Evolutionary conservation across 768 basidiomycete species (phyloP).

Genomic region (Rhodosporidiobolus sp.): DNA sequence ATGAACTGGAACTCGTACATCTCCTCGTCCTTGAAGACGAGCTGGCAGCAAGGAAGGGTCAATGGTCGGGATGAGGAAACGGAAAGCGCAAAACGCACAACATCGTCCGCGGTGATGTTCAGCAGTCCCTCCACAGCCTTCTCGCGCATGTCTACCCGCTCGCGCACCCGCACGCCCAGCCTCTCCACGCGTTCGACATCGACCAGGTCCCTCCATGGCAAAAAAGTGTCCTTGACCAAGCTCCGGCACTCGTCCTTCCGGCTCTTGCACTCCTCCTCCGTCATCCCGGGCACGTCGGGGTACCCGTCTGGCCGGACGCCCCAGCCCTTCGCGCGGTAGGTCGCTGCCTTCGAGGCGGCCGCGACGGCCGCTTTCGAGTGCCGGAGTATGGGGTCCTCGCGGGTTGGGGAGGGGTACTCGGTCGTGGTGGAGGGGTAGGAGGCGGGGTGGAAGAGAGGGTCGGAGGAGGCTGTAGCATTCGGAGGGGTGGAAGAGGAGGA

Average conservation of each 20-base stretch:
- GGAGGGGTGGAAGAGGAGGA: background rate
- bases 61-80: no score
- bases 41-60: slow-evolving; percentile 5
- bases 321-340: background rate
- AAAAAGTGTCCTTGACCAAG: slow-evolving; percentile 59
- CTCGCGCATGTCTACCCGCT: slow-evolving; percentile 57
- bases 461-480: background rate
- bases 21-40: slow-evolving; percentile 55
- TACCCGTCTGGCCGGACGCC: slow-evolving; percentile 11
- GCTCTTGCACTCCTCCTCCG: slow-evolving; percentile 29
- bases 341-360: background rate
- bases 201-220: slow-evolving; percentile 68
- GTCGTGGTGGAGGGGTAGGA: background rate
- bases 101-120: slow-evolving; percentile 46
- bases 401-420: background rate
- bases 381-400: background rate
- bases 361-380: background rate
- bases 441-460: background rate
- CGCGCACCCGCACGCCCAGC: slow-evolving; percentile 47
- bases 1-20: slow-evolving; percentile 64
- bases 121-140: slow-evolving; percentile 53
- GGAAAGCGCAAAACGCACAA: slow-evolving; percentile 13
- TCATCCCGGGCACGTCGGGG: slow-evolving; percentile 13
- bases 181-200: slow-evolving; percentile 51
- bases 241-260: slow-evolving; percentile 57